Base-by-base conservation (phyloP, 148 eudicot genomes). In the Nepenthes mirabilis region DNA sequence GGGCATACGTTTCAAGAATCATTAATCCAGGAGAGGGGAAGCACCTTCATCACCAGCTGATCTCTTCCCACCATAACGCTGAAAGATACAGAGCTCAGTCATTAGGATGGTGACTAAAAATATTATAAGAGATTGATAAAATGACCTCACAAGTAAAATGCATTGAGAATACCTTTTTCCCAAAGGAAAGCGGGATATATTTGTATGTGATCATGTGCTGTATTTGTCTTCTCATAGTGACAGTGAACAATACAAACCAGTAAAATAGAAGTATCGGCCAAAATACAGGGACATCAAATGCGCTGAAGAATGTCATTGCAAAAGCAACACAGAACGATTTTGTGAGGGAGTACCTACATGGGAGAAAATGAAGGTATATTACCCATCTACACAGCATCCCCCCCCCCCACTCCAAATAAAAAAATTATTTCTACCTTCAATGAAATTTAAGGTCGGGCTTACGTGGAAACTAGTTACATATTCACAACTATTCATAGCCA, bases 201-300 rank as follows among this genome's bases (percentile, higher is more conserved):
- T 71, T 82, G 73, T 75, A 76, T 60, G 72, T 82, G 62, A 79
- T 74, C 86, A 82, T 82, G 71, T 82, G 86, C 11, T 73, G 76
- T 75, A 82, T 79, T 55, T 82, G 86, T 68, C 75, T 69, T 68
- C 78, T 82, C 83, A 82, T 82, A 67, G 86, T 82, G 57, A 79
- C 77, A 6, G 86, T 75, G 71, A 82, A 79, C 61, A 82, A 61
- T 60, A 79, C 68, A 64, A 82, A 60, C 86, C 86, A 82, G 71
- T 82, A 82, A 76, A 82, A 73, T 47, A 79, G 68, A 45, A 82
- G 82, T 48, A 82, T 79, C 0, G 86, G 86, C 86, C 86, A 82
- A 68, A 76, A 82, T 45, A 79, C 86, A 0, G 86, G 86, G 52
- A 82, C 86, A 66, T 82, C 86, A 79, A 82, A 82, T 49, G 70